Conservation (phyloP, 176 grass and related monocot genomes). For the Carex kokanica region DNA sequence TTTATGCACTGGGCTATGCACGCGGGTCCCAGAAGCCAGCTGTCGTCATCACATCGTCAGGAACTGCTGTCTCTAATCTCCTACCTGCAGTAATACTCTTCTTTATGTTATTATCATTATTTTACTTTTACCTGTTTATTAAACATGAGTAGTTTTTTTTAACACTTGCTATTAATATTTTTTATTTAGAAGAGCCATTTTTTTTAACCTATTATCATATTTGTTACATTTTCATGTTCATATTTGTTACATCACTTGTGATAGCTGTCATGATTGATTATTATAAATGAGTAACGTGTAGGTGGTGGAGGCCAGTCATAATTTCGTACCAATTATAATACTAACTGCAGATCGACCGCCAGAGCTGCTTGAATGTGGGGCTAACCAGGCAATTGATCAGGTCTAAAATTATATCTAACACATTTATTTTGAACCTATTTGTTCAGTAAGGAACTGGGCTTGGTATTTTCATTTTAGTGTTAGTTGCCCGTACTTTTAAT, state of each 20-base stretch:
- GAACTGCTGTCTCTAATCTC: constrained; percentile 98
- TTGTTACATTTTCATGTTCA: neutral
- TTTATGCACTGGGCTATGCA: constrained; percentile 93
- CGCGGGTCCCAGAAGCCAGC: constrained; percentile 69
- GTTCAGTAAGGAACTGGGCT: neutral
- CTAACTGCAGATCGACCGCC: constrained; percentile 93
- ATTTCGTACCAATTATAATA: constrained; percentile 79
- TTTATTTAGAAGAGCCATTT: neutral
- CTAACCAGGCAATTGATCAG: constrained; percentile 95
- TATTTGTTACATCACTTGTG: constrained; percentile 7
- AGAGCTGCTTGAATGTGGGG: constrained; percentile 84
- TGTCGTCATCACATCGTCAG: constrained; percentile 89
- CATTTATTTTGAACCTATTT: constrained; percentile 27
- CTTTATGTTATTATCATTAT: neutral
- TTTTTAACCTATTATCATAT: neutral
- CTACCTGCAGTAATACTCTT: constrained; percentile 61
- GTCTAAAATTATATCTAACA: constrained; percentile 22
- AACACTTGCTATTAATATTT: neutral
- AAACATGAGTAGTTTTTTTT: neutral
- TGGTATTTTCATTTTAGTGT: neutral
- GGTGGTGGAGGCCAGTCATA: constrained; percentile 92
- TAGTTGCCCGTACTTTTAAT: neutral
- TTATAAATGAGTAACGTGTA: constrained; percentile 34
- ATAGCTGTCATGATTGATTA: constrained; percentile 13
- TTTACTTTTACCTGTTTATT: neutral